A percentile compares a stretch with the other conserved stretches of the same genome.
Conservation (phyloP, 208 protist species). For the Leishmania mexicana region DNA sequence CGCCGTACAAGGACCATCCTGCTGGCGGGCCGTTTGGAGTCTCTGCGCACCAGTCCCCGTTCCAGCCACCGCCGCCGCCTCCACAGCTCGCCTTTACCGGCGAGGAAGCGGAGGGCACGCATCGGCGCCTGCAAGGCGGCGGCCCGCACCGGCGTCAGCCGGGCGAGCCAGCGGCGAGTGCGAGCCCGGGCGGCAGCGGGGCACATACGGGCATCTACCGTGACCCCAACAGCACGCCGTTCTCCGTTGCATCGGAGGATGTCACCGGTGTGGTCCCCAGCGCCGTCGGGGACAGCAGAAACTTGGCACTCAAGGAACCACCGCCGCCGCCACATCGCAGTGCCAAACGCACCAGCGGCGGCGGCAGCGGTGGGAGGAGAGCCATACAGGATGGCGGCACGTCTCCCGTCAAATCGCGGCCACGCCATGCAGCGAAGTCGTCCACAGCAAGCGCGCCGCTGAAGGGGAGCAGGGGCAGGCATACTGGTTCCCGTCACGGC, state of each 20-base stretch:
- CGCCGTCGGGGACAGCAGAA: background rate
- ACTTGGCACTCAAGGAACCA: background rate
- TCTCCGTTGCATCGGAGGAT: background rate
- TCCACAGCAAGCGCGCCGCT: background rate
- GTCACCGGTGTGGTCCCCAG: background rate
- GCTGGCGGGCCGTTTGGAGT: background rate
- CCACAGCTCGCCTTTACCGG: background rate
- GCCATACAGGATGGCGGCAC: background rate
- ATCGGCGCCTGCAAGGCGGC: background rate
- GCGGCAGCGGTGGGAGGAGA: background rate
- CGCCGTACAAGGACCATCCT: background rate
- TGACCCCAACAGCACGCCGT: conserved; percentile 13
- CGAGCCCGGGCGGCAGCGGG: conserved; percentile 14
- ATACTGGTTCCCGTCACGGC: background rate
- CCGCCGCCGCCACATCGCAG: background rate
- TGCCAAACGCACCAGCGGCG: background rate
- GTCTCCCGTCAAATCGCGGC: conserved; percentile 1
- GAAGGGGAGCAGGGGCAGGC: background rate
- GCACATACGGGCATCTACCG: conserved; percentile 32
- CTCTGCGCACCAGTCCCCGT: background rate
- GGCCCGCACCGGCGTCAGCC: conserved; percentile 14
- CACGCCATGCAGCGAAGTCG: conserved; percentile 4
- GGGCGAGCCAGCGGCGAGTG: conserved; percentile 4
- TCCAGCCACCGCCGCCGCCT: background rate
- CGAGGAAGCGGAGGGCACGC: background rate